phyloP scores from a whole-genome alignment of 208 protist species.

The Trypanosoma melophagium region DNA sequence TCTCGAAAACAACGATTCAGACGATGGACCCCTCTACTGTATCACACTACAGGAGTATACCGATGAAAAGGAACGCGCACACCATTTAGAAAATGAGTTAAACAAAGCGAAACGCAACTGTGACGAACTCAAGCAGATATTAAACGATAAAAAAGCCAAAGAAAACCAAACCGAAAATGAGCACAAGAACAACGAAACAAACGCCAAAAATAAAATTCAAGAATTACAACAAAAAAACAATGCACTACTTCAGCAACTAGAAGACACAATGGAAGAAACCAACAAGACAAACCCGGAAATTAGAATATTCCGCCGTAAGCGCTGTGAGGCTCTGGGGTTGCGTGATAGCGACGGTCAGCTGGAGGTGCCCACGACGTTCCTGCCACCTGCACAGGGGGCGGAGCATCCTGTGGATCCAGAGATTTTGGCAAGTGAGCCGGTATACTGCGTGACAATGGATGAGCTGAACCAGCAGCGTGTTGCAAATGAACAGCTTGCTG shows the following conservation, averaged over 20 bases:
- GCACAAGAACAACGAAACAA: not conserved
- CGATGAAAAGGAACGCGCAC: conserved; percentile 18
- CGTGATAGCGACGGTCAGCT: not conserved
- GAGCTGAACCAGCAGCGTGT: conserved; percentile 14
- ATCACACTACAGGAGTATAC: conserved; percentile 32
- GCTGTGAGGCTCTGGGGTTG: conserved; percentile 25
- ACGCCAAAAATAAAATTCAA: no score
- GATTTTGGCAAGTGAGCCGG: conserved; percentile 9
- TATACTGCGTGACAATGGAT: conserved; percentile 33
- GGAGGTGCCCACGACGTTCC: no score
- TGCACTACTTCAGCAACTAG: no score
- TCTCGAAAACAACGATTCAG: conserved; percentile 7
- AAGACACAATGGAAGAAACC: no score
- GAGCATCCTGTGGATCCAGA: no score
- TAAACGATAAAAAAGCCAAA: not conserved
- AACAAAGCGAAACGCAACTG: conserved; percentile 25
- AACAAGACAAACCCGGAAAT: no score
- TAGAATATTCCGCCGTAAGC: conserved; percentile 20
- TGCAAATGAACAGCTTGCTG: not conserved
- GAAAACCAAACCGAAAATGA: not conserved
- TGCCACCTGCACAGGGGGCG: no score
- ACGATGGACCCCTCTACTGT: conserved; percentile 20
- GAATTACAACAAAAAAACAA: no score
- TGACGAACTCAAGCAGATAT: not conserved
- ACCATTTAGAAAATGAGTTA: conserved; percentile 25